phyloP scores from a whole-genome alignment of 768 basidiomycete genomes.

The Obba rivulosa region DNA sequence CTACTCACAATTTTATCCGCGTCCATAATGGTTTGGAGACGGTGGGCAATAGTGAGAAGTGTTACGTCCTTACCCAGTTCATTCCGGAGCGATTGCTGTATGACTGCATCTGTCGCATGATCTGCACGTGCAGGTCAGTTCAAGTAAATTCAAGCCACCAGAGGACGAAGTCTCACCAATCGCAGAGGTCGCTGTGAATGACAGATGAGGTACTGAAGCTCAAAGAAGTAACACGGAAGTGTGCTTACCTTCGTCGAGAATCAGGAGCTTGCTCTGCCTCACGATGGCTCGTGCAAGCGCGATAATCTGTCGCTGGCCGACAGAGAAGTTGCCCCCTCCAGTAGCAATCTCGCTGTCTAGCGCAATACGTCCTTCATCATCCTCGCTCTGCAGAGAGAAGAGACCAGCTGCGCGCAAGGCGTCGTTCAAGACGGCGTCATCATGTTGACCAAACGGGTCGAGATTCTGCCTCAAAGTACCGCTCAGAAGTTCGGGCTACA shows the following conservation, averaged over 20 bases:
- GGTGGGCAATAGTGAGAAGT: constrained; percentile 53
- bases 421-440: constrained; percentile 47
- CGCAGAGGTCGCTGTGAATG: constrained; percentile 4
- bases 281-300: constrained; percentile 56
- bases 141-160: background rate
- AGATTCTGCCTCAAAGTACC: constrained; percentile 54
- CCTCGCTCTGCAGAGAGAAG: constrained; percentile 35
- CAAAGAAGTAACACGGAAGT: background rate
- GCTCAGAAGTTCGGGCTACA: constrained; percentile 44
- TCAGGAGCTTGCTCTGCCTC: constrained; percentile 47
- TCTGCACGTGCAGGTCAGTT: constrained; percentile 24
- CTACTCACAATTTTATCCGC: constrained; percentile 45
- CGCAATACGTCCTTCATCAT: constrained; percentile 33
- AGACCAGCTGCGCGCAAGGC: constrained; percentile 46
- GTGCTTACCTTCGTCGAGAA: constrained; percentile 46
- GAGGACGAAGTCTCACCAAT: constrained; percentile 3
- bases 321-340: constrained; percentile 41
- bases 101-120: constrained; percentile 47
- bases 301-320: constrained; percentile 58
- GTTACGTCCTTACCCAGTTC: constrained; percentile 38
- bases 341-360: constrained; percentile 41
- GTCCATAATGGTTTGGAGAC: constrained; percentile 51
- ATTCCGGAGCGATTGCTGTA: constrained; percentile 48
- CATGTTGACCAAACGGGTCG: constrained; percentile 52
- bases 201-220: background rate